These are phyloP conservation scores for Melanopsichium pennsylvanicum DNA, from an alignment of 1,284 basidiomycete species.

Conservation along the genomic window DNA sequence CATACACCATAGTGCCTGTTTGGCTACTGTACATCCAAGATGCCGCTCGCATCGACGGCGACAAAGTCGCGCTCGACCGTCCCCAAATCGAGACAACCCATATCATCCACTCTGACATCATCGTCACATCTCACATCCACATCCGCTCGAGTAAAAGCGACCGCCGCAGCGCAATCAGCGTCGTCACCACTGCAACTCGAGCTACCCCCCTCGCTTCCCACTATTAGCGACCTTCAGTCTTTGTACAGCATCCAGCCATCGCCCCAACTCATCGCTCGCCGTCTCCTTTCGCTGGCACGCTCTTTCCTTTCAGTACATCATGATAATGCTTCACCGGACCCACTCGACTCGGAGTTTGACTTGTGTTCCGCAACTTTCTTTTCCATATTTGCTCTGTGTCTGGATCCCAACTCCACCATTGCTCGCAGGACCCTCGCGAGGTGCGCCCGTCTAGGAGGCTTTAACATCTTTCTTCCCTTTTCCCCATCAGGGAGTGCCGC, in stretches of 20 bases:
- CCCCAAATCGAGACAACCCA: slow-evolving; percentile 26
- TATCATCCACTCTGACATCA: slow-evolving; percentile 18
- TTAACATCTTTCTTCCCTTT: slow-evolving; percentile 55
- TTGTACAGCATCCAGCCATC: slow-evolving; percentile 10
- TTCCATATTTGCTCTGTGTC: slow-evolving; percentile 48
- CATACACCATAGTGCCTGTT: too few species aligned
- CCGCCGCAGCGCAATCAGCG: slow-evolving; percentile 2
- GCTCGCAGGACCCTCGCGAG: slow-evolving; percentile 49
- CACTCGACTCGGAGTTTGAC: slow-evolving; percentile 34
- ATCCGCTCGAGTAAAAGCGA: slow-evolving; percentile 6
- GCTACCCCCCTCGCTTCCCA: slow-evolving; percentile 35
- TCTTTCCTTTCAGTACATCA: slow-evolving; percentile 21
- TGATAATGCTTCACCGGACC: slow-evolving; percentile 4
- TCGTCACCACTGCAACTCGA: slow-evolving; percentile 7
- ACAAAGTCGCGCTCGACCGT: slow-evolving; percentile 26
- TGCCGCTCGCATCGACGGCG: slow-evolving; percentile 36
- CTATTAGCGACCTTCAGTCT: slow-evolving; percentile 17
- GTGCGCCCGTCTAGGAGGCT: slow-evolving; percentile 55
- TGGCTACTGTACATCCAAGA: slow-evolving; percentile 7
- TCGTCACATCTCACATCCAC: slow-evolving; percentile 19
- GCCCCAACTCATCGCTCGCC: slow-evolving; percentile 21
- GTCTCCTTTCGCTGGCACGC: slow-evolving; percentile 34
- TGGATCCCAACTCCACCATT: slow-evolving; percentile 37
- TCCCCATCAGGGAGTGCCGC: slow-evolving; percentile 48
- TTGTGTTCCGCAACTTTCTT: slow-evolving; percentile 57